Evolutionary conservation across 345 rosid species (phyloP).

Genomic region (Populus pruinosa): DNA sequence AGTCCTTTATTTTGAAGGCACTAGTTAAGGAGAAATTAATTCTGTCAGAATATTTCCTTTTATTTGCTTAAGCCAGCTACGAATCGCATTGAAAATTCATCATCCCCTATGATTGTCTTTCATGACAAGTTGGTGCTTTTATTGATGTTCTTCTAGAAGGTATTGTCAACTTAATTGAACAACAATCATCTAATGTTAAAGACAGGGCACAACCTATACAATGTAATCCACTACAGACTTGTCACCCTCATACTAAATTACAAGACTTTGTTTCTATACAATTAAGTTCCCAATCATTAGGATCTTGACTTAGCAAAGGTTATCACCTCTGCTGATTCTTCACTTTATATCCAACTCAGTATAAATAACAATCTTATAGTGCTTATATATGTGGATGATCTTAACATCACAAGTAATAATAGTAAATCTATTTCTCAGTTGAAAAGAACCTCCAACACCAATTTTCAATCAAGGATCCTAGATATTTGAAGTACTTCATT

Average conservation of each 20-base stretch:
- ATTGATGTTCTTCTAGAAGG: rapidly evolving
- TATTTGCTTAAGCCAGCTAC: too few relatives aligned
- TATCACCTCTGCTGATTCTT: neutral
- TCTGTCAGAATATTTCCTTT: too few relatives aligned
- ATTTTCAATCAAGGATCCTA: neutral
- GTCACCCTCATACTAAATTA: neutral
- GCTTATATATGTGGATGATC: neutral
- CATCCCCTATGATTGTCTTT: too few relatives aligned
- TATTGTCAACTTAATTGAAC: too few relatives aligned
- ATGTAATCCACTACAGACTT: rapidly evolving
- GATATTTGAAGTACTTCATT: neutral
- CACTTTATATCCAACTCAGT: neutral
- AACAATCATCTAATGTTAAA: too few relatives aligned
- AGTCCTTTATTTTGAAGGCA: too few relatives aligned
- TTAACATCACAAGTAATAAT: neutral
- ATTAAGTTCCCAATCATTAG: neutral
- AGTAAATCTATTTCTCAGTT: neutral
- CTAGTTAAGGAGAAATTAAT: neutral
- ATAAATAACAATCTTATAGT: neutral
- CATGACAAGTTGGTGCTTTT: rapidly evolving
- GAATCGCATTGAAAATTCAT: too few relatives aligned
- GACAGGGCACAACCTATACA: rapidly evolving
- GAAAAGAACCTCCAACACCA: neutral
- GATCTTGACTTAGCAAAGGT: neutral
- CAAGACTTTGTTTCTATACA: neutral